Evolutionary conservation across 2,329 filamentous ascomycete species (phyloP).

Genomic region (Aphanocladium album): DNA sequence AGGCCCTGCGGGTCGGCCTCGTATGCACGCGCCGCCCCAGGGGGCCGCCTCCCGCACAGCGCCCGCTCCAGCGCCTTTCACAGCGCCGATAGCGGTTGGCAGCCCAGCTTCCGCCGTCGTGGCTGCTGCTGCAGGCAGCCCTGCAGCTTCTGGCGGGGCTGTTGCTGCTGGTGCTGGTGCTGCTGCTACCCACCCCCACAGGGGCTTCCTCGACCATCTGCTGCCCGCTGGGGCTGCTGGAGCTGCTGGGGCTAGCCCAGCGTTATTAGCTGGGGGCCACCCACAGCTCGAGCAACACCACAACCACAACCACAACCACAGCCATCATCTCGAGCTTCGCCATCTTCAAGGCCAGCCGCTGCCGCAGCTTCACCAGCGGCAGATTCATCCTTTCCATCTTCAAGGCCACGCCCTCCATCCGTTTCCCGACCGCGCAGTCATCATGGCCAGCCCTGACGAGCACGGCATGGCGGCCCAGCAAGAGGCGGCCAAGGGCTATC

Average conservation of each 20-base stretch:
- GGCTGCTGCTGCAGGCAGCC: background rate
- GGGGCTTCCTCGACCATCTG: background rate
- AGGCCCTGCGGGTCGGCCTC: background rate
- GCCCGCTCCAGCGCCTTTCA: background rate
- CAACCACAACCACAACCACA: constrained; percentile 15
- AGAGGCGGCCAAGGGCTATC: constrained; percentile 54
- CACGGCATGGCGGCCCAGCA: constrained; percentile 54
- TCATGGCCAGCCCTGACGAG: constrained; percentile 30
- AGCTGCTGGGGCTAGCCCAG: background rate
- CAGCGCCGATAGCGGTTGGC: constrained; percentile 2
- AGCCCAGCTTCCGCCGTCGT: background rate
- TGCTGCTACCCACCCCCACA: background rate
- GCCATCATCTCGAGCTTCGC: constrained; percentile 5
- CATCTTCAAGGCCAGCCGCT: constrained; percentile 7
- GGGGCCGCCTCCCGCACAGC: background rate
- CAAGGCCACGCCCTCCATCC: background rate
- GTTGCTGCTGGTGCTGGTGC: too few species aligned
- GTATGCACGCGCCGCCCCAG: background rate
- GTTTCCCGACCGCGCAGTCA: constrained; percentile 12
- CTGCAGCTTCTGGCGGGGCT: too few species aligned
- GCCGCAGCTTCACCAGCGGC: constrained; percentile 14
- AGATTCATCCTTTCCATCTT: background rate
- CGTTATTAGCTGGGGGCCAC: constrained; percentile 2
- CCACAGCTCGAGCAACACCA: constrained; percentile 13
- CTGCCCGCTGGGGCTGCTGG: background rate